Evolutionary conservation across 192 early-diverging fungal genomes (phyloP), one percentile per base, ranked within the genome.

Genomic region (Coemansia sp.): DNA sequence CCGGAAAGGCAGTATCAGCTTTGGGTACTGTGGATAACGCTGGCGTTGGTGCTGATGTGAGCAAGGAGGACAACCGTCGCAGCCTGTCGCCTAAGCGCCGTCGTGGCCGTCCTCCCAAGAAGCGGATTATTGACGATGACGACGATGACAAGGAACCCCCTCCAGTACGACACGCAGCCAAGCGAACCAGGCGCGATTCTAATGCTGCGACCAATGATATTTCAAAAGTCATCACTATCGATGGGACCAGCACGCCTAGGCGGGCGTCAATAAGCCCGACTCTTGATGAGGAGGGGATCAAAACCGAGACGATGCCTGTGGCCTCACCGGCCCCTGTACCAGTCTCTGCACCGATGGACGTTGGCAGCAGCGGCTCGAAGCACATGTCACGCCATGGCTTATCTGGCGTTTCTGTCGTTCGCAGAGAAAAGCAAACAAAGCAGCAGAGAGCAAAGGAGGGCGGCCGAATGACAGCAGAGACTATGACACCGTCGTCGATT

Each of bases 401-500:
- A 27, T 14, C 46, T 14, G 26, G 26, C 12, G 14, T 24, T n/a
- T 7, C 26, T n/a, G 24, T 24, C 27, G 15, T 15, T 27, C 60
- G 29, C 18, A 64, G 36, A 42, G 42, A 43, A 9, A 41, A 48
- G 21, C 14, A 53, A 4, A 19, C 57, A 8, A 68, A 68, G 27
- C 46, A 50, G 0, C 46, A 50, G 19, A 35, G 56, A 21, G 33
- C 46, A 19, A 14, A 15, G 11, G 56, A 46, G 19, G 66, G 66
- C 10, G 72, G 72, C 3, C 62, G 65, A 29, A 74, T 66, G 11
- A 68, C 68, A 58, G 46, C 65, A 26, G 58, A 48, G 10, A 29
- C 57, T 2, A 43, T 67, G 41, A 67, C 74, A 17, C 69, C 65
- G 22, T 50, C 63, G 7, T 65, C 67, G 1, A 76, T 76, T 11